A percentile compares a stretch with the other conserved stretches of the same genome.
Conservation (phyloP, 2,329 filamentous ascomycete species). For the Hypoxylon sp. region DNA sequence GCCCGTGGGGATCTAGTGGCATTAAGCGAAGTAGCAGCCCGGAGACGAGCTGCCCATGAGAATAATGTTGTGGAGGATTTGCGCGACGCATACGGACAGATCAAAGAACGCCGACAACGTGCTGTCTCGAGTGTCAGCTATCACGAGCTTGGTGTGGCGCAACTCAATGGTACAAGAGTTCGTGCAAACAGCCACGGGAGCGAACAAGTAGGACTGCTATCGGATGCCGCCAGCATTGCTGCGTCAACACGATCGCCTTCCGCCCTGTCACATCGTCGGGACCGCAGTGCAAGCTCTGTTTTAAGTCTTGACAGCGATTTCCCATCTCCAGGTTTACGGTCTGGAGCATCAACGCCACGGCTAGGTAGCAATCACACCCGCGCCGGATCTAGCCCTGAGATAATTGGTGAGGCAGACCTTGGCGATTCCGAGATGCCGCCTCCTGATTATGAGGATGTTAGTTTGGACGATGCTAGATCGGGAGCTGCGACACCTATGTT, state of each 20-base stretch:
- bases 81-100: constrained; percentile 67
- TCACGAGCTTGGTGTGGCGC: constrained; percentile 80
- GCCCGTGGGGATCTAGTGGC: constrained; percentile 77
- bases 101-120: constrained; percentile 73
- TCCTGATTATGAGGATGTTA: constrained; percentile 69
- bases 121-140: constrained; percentile 83
- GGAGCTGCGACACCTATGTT: constrained; percentile 60
- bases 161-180: constrained; percentile 82
- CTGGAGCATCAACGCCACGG: constrained; percentile 61
- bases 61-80: constrained; percentile 72
- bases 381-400: constrained; percentile 67
- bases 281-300: constrained; percentile 67
- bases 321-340: constrained; percentile 60
- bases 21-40: constrained; percentile 75
- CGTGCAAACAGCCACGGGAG: constrained; percentile 81
- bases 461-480: constrained; percentile 59
- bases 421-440: constrained; percentile 64
- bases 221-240: constrained; percentile 77
- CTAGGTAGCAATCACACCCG: constrained; percentile 54
- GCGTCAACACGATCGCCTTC: constrained; percentile 50
- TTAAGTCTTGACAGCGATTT: constrained; percentile 66
- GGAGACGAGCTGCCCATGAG: constrained; percentile 63
- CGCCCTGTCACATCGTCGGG: constrained; percentile 59
- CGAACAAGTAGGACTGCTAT: constrained; percentile 78
- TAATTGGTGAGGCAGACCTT: constrained; percentile 65